Evolutionary conservation across 768 basidiomycete genomes (phyloP).

Genomic region (Podaxis sp.): DNA sequence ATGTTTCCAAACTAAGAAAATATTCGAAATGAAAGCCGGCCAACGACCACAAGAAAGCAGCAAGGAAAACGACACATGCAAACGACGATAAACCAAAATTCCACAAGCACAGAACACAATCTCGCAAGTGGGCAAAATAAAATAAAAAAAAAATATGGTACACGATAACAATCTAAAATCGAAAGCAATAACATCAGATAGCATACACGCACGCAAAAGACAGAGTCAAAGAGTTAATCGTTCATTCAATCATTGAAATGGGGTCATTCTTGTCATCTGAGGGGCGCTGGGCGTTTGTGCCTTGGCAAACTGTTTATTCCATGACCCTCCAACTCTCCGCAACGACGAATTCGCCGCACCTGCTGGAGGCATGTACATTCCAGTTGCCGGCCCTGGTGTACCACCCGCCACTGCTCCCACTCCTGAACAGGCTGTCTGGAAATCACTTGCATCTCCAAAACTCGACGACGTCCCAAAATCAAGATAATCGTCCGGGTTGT

Average conservation of each 20-base stretch:
- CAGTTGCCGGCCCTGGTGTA: constrained; percentile 17
- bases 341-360: constrained; percentile 46
- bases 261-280: constrained; percentile 14
- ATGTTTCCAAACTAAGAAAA: background rate
- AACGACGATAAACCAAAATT: background rate
- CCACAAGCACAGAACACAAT: background rate
- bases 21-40: background rate
- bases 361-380: constrained; percentile 45
- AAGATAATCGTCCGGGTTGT: constrained; percentile 32
- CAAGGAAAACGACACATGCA: background rate
- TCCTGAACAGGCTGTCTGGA: constrained; percentile 2
- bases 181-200: constrained; percentile 16
- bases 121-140: background rate
- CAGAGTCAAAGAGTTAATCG: constrained; percentile 5
- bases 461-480: constrained; percentile 24
- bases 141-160: background rate
- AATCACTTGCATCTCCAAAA: background rate
- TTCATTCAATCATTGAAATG: constrained; percentile 22
- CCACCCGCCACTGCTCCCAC: background rate
- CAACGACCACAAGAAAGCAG: background rate
- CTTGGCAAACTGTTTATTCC: constrained; percentile 28
- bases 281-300: constrained; percentile 22
- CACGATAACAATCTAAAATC: constrained; percentile 10
- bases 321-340: constrained; percentile 52
- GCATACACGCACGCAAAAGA: constrained; percentile 15